phyloP scores from a whole-genome alignment of 2,329 filamentous ascomycete genomes.

The Pseudogymnoascus sp. region DNA sequence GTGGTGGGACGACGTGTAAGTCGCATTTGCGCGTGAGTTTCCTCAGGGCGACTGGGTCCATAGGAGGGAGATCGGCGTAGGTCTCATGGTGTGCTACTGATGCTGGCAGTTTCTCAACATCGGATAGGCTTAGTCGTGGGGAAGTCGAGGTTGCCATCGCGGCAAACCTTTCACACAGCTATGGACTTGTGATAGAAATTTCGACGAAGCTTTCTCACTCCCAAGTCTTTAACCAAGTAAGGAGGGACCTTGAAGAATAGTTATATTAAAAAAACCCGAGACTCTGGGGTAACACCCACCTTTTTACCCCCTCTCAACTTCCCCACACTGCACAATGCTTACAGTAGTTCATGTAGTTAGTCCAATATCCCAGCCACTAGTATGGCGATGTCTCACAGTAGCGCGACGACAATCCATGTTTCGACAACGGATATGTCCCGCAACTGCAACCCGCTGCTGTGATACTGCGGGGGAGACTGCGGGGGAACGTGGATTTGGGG shows the following conservation, averaged over 20 bases:
- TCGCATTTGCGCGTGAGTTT: conserved; percentile 21
- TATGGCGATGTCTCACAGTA: not conserved
- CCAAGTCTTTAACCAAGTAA: not conserved
- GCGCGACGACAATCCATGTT: not conserved
- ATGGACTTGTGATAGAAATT: not conserved
- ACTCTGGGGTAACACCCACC: not conserved
- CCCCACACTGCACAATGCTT: not conserved
- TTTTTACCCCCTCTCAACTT: not conserved
- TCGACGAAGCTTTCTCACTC: not conserved
- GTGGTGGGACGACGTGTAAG: conserved; percentile 18
- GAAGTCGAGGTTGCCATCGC: not conserved
- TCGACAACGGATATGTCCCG: not conserved
- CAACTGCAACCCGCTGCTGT: not conserved
- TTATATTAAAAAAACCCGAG: not conserved
- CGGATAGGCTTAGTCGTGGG: not conserved
- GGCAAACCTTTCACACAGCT: not conserved
- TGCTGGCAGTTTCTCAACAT: not conserved
- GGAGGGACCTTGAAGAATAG: not conserved
- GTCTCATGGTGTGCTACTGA: not conserved
- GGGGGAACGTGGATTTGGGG: not conserved
- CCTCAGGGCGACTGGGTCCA: conserved; percentile 16
- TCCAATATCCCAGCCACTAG: not conserved
- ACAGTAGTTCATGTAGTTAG: not conserved
- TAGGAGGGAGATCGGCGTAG: not conserved
- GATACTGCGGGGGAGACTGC: not conserved